Base-by-base conservation (phyloP, 306 rosid genomes). In the Cicer cuneatum region DNA sequence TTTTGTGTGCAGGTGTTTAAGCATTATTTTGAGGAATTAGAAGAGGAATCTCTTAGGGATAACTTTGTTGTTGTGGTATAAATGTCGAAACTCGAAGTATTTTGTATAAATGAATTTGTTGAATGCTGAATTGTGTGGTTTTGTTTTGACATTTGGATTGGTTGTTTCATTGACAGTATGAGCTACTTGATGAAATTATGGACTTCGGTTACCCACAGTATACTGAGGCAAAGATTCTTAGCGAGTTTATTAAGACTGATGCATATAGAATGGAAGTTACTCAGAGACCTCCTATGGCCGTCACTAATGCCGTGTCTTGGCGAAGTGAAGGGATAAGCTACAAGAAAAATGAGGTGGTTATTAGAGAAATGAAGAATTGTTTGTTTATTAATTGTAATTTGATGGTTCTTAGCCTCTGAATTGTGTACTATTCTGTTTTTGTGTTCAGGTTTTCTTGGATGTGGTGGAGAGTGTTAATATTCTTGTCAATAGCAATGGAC, bases 221-320 rank as follows among this genome's bases (percentile, higher is more conserved):
- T 71, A 93, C 98, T 1, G 98, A 93, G 74, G 98, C 98, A 2
- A 91, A 88, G 86, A 93, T 93, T 85, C 93, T 93, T 21, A 89
- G 96, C 19, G 98, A 93, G 72, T 93, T 93, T 82, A 93, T 93
- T 78, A 93, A 93, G 87, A 93, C 98, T 0, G 97, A 93, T 84
- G 98, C 98, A 75, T 93, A 93, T 73, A 91, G 97, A 83, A 89
- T 93, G 98, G 98, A 93, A 73, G 97, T 89, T 69, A 88, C 89
- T 2, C 98, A 93, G 89, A 91, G 97, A 78, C 98, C 98, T 80
- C 98, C 98, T 40, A 93, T 93, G 98, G 98, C 98, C 8, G 98
- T 93, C 47, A 93, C 98, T 14, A 93, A 93, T 80, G 98, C 98
- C 7, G 98, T 93, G 52, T 93, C 98, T 60, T 93, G 98, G 98